Evolutionary conservation across 208 protist genomes (phyloP).

Genomic region (Trypanosoma grayi): DNA sequence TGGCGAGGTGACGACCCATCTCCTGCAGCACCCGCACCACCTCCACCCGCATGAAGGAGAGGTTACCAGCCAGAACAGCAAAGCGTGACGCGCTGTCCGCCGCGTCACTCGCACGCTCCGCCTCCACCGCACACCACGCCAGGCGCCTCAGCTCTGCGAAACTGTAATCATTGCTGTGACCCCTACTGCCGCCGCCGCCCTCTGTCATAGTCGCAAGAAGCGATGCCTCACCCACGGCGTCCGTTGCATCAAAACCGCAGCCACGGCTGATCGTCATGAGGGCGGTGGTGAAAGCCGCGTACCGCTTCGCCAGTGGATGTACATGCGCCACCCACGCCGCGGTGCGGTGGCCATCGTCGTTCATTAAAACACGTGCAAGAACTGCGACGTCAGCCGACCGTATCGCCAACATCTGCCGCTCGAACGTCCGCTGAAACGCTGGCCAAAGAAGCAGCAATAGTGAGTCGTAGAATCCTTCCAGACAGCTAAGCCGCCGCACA

Average conservation of each 20-base stretch:
- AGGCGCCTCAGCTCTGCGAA: conserved; percentile 32
- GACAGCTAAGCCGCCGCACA: conserved; percentile 57
- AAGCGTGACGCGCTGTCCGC: conserved; percentile 64
- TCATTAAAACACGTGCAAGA: conserved; percentile 6
- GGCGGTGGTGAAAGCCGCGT: conserved; percentile 34
- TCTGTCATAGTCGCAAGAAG: background rate
- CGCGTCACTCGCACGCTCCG: conserved; percentile 52
- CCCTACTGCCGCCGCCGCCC: background rate
- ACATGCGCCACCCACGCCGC: conserved; percentile 21
- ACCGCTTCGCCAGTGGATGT: conserved; percentile 51
- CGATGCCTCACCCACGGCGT: background rate
- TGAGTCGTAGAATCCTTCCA: conserved; percentile 83
- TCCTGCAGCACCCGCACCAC: conserved; percentile 50
- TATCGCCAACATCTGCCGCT: conserved; percentile 60
- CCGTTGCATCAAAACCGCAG: conserved; percentile 18
- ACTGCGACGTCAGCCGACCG: conserved; percentile 29
- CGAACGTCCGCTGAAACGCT: conserved; percentile 65
- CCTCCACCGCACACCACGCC: conserved; percentile 52
- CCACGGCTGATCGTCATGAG: conserved; percentile 37
- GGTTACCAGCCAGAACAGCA: conserved; percentile 50
- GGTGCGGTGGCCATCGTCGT: background rate
- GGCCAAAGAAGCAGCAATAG: conserved; percentile 78
- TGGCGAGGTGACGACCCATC: conserved; percentile 33
- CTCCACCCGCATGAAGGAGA: conserved; percentile 71
- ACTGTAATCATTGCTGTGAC: background rate